Evolutionary conservation across 2,329 filamentous ascomycete species (phyloP).

Genomic region (Ophiostoma angusticollis): DNA sequence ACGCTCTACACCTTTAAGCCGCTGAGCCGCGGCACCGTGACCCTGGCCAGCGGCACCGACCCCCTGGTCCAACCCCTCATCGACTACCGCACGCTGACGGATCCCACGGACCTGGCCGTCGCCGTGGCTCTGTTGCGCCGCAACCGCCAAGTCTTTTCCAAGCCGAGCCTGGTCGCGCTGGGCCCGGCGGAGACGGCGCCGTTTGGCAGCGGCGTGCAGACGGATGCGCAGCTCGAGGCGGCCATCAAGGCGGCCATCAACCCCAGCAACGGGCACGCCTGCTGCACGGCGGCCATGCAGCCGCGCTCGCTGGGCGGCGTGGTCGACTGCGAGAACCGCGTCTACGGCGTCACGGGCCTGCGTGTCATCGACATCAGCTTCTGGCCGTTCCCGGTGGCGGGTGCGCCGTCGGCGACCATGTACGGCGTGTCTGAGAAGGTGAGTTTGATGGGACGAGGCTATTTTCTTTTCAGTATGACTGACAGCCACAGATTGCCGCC

Average conservation of each 20-base stretch:
- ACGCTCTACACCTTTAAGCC: slow-evolving; percentile 20
- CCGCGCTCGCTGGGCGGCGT: slow-evolving; percentile 9
- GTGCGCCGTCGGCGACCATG: slow-evolving; percentile 15
- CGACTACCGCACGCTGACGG: slow-evolving; percentile 26
- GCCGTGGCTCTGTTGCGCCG: slow-evolving; percentile 23
- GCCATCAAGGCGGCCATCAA: slow-evolving; percentile 11
- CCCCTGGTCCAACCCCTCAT: slow-evolving; percentile 22
- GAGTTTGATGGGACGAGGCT: too few relatives aligned
- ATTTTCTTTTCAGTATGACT: too few relatives aligned
- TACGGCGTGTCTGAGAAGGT: slow-evolving; percentile 16
- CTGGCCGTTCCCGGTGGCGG: slow-evolving; percentile 15
- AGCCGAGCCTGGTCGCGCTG: slow-evolving; percentile 19
- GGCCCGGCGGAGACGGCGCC: slow-evolving; percentile 19
- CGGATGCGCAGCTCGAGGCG: slow-evolving; percentile 18
- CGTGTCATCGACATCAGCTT: slow-evolving; percentile 12
- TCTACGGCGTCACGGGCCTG: slow-evolving; percentile 10
- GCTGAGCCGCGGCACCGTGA: slow-evolving; percentile 26
- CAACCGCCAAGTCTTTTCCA: slow-evolving; percentile 21
- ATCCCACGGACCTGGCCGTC: slow-evolving; percentile 26
- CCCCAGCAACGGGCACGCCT: slow-evolving; percentile 19
- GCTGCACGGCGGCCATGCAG: slow-evolving; percentile 18
- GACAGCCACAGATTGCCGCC: slow-evolving; percentile 17
- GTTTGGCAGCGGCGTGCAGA: slow-evolving; percentile 15
- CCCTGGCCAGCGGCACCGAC: slow-evolving; percentile 23
- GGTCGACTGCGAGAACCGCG: slow-evolving; percentile 5